These are phyloP conservation scores for Paradendryphiella salina DNA, from an alignment of 2,329 filamentous ascomycete species.

Conservation along the genomic window DNA sequence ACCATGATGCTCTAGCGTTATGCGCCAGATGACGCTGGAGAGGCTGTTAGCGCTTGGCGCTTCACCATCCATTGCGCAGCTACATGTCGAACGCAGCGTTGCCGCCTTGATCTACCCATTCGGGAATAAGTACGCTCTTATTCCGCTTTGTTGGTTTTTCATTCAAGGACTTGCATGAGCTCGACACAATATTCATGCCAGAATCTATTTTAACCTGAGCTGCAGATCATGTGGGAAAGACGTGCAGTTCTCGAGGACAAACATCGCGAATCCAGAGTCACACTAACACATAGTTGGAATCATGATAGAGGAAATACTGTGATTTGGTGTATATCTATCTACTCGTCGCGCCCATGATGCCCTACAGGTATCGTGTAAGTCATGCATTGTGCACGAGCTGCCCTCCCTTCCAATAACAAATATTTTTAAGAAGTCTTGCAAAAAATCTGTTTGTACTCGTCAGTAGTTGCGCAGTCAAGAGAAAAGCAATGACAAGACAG, in stretches of 20 bases:
- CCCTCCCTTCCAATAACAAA: neutral
- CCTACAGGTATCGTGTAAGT: neutral
- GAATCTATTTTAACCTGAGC: no score
- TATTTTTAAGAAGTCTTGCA: neutral
- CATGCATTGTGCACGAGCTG: neutral
- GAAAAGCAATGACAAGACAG: constrained; percentile 9
- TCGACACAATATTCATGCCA: no score
- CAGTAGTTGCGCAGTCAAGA: constrained; percentile 18
- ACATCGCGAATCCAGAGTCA: no score
- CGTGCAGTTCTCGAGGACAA: no score
- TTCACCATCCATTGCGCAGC: constrained; percentile 1
- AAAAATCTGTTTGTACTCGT: constrained; percentile 18
- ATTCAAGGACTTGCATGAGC: no score
- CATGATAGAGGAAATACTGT: neutral
- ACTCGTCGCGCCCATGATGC: neutral
- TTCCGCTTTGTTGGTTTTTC: no score
- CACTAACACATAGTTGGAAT: no score
- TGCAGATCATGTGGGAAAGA: no score
- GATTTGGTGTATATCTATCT: neutral
- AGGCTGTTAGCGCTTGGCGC: constrained; percentile 7
- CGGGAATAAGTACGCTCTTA: neutral
- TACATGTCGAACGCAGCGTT: neutral
- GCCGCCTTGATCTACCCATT: neutral
- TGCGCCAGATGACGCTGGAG: constrained; percentile 17
- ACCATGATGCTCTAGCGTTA: constrained; percentile 21